Evolutionary conservation across 768 basidiomycete species (phyloP).

Genomic region (Macrolepiota fuliginosa): DNA sequence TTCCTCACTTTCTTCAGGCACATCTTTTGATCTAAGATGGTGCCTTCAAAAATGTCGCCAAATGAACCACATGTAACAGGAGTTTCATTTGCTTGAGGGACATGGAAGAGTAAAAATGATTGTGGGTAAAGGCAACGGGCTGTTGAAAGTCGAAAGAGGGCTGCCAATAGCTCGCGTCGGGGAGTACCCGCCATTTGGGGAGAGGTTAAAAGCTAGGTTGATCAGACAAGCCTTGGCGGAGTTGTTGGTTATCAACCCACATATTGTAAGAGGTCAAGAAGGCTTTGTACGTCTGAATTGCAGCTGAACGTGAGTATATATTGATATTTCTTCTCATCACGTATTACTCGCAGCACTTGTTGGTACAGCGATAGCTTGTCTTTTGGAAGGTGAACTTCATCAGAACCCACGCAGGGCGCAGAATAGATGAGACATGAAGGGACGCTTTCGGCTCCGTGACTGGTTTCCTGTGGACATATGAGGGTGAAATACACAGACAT

Average conservation of each 20-base stretch:
- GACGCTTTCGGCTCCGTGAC: neutral
- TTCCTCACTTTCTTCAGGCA: neutral
- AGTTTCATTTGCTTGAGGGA: neutral
- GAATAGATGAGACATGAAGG: neutral
- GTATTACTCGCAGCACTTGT: neutral
- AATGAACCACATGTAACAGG: neutral
- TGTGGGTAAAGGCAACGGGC: neutral
- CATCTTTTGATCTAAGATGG: neutral
- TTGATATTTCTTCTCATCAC: neutral
- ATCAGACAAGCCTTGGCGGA: neutral
- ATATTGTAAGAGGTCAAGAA: neutral
- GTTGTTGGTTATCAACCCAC: neutral
- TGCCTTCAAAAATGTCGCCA: conserved; percentile 2
- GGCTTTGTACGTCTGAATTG: neutral
- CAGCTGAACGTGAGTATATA: neutral
- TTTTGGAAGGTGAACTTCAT: neutral
- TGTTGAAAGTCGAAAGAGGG: conserved; percentile 8
- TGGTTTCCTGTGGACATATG: neutral
- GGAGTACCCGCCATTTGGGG: neutral
- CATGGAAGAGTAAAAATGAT: neutral
- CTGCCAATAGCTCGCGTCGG: neutral
- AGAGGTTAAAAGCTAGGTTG: neutral
- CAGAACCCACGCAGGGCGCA: neutral
- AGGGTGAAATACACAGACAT: no score
- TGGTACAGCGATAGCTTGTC: neutral